Percentiles rank a stretch among this genome's conserved stretches.
Evolutionary conservation across 1,139 yeast genomes (phyloP).

Genomic region (Suzukiozyma palmioleophila): DNA sequence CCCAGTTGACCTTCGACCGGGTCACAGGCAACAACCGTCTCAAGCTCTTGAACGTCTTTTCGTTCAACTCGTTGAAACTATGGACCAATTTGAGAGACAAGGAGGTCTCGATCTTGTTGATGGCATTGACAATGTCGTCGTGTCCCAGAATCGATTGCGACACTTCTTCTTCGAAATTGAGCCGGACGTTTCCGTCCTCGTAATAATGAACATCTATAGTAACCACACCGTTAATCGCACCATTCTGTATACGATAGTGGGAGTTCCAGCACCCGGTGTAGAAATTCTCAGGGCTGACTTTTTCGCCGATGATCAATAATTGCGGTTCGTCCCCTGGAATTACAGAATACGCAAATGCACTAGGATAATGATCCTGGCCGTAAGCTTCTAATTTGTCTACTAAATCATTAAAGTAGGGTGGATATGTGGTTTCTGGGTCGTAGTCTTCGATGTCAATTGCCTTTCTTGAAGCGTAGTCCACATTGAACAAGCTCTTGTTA

Average conservation of each 20-base stretch:
- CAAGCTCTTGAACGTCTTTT: constrained; percentile 72
- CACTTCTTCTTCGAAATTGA: constrained; percentile 51
- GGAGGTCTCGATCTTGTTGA: constrained; percentile 55
- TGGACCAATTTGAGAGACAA: constrained; percentile 59
- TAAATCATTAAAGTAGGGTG: constrained; percentile 27
- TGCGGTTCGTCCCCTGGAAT: constrained; percentile 32
- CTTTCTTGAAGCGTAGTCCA: constrained; percentile 47
- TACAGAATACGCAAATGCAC: constrained; percentile 42
- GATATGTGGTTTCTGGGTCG: constrained; percentile 22
- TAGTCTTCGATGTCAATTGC: constrained; percentile 51
- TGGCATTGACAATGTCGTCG: constrained; percentile 40
- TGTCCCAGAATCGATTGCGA: constrained; percentile 11
- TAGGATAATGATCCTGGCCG: constrained; percentile 51
- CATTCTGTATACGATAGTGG: constrained; percentile 45
- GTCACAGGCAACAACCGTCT: constrained; percentile 92
- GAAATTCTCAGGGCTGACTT: constrained; percentile 69
- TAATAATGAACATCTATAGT: constrained; percentile 81
- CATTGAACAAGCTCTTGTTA: constrained; percentile 49
- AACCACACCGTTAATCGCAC: constrained; percentile 48
- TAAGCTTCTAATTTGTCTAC: constrained; percentile 30
- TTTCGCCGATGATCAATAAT: constrained; percentile 65
- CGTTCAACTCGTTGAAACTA: constrained; percentile 71
- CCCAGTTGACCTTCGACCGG: constrained; percentile 91
- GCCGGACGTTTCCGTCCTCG: constrained; percentile 92
- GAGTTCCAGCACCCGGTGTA: constrained; percentile 92